Conservation (phyloP, 805 yeast genomes). For the Pichia insulana region DNA sequence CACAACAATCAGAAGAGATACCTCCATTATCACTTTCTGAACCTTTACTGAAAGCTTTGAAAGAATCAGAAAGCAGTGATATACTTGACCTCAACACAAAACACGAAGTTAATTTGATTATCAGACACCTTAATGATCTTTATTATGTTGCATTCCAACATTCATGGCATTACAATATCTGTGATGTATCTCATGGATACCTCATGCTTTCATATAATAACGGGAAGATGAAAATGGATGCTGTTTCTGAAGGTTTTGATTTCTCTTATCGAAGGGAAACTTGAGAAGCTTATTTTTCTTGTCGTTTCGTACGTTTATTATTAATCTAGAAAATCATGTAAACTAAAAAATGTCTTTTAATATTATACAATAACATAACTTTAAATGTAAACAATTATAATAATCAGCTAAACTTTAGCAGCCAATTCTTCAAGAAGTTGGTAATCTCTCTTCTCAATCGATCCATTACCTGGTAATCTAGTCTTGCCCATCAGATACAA, state of each 20-base stretch:
- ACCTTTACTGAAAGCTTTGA: conserved; percentile 10
- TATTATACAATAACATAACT: neutral
- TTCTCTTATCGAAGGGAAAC: conserved; percentile 37
- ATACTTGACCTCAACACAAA: conserved; percentile 33
- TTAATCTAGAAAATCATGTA: neutral
- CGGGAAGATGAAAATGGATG: conserved; percentile 38
- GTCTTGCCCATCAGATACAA: conserved; percentile 66
- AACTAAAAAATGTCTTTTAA: neutral
- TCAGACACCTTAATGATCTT: conserved; percentile 47
- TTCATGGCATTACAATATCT: conserved; percentile 69
- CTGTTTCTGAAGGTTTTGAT: conserved; percentile 54
- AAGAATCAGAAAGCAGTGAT: conserved; percentile 31
- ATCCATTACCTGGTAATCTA: conserved; percentile 88
- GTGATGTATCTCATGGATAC: conserved; percentile 49
- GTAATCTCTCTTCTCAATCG: conserved; percentile 79
- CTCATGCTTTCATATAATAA: conserved; percentile 28
- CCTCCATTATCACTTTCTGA: conserved; percentile 22
- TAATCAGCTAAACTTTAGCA: conserved; percentile 36
- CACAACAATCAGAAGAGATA: conserved; percentile 22
- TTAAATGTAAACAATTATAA: neutral
- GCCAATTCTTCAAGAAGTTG: conserved; percentile 71
- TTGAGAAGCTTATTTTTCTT: neutral
- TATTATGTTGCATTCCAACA: conserved; percentile 59
- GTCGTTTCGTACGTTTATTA: neutral
- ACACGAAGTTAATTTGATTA: conserved; percentile 33